phyloP scores from a whole-genome alignment of 106 monocot species.

The Acorus gramineus region DNA sequence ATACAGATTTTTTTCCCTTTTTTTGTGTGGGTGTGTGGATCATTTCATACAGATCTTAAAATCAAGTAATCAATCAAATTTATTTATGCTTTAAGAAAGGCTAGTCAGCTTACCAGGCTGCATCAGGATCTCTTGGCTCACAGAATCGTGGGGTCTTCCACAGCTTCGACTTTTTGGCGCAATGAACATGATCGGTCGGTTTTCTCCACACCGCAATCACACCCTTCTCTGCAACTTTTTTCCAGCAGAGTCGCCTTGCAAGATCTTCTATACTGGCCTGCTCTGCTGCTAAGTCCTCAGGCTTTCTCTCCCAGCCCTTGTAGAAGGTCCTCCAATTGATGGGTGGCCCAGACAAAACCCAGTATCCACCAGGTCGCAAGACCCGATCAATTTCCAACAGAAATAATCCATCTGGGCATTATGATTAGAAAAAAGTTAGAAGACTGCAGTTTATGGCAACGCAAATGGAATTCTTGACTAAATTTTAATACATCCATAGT shows the following conservation, averaged over 20 bases:
- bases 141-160: slow-evolving; percentile 42
- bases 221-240: slow-evolving; percentile 45
- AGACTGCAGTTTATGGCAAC: background rate
- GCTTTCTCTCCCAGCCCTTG: slow-evolving; percentile 44
- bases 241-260: slow-evolving; percentile 48
- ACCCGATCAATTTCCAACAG: slow-evolving; percentile 68
- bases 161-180: slow-evolving; percentile 30
- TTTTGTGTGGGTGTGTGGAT: too few species aligned
- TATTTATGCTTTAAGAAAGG: background rate
- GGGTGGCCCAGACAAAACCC: slow-evolving; percentile 75
- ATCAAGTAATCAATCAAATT: too few species aligned
- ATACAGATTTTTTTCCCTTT: too few species aligned
- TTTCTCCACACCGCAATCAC: slow-evolving; percentile 67
- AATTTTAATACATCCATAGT: too few species aligned
- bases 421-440: slow-evolving; percentile 9
- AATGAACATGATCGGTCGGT: slow-evolving; percentile 50
- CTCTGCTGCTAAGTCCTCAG: slow-evolving; percentile 38
- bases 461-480: too few species aligned
- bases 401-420: slow-evolving; percentile 40
- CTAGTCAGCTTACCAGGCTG: slow-evolving; percentile 39
- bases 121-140: slow-evolving; percentile 35
- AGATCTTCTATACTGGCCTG: slow-evolving; percentile 55
- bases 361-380: slow-evolving; percentile 71
- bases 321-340: slow-evolving; percentile 59
- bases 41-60: too few species aligned